A percentile compares a stretch with the other conserved stretches of the same genome.
phyloP scores from a whole-genome alignment of 768 basidiomycete genomes.

The Auriscalpium microsporum region DNA sequence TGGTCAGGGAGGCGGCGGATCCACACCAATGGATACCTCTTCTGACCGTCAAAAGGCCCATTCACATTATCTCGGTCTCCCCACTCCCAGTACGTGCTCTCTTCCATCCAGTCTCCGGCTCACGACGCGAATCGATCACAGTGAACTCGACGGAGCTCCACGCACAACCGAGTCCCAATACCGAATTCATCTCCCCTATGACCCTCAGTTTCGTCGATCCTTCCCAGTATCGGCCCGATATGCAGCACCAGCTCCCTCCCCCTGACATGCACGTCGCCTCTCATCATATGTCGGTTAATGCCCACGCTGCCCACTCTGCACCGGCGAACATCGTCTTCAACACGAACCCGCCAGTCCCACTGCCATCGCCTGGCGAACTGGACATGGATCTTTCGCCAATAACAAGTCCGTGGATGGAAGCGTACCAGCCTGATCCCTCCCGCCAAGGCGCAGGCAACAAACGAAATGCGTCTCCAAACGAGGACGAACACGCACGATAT shows the following conservation, averaged over 20 bases:
- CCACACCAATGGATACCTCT: constrained; percentile 16
- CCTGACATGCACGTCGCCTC: constrained; percentile 19
- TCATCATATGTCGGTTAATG: constrained; percentile 19
- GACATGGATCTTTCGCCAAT: constrained; percentile 73
- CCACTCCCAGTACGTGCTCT: constrained; percentile 52
- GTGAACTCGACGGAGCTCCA: constrained; percentile 52
- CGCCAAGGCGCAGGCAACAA: constrained; percentile 6
- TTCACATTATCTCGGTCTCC: constrained; percentile 36
- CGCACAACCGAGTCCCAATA: constrained; percentile 38
- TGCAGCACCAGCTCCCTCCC: constrained; percentile 10
- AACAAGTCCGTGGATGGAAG: constrained; percentile 74
- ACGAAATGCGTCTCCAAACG: constrained; percentile 11
- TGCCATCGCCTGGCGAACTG: constrained; percentile 42
- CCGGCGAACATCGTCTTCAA: constrained; percentile 70
- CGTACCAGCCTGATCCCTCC: constrained; percentile 35
- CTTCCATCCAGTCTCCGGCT: constrained; percentile 2
- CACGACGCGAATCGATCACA: constrained; percentile 29
- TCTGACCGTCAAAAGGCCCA: constrained; percentile 18
- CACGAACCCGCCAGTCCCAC: constrained; percentile 28
- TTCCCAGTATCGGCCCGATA: constrained; percentile 20
- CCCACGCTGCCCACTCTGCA: constrained; percentile 40
- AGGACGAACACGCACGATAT: constrained; percentile 9
- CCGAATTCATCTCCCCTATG: constrained; percentile 58
- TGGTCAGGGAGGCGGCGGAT: constrained; percentile 26
- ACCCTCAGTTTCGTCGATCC: constrained; percentile 34